A percentile compares a stretch with the other conserved stretches of the same genome.
Conservation (phyloP, 441 rosid species). For the Eugenia klotzschiana region DNA sequence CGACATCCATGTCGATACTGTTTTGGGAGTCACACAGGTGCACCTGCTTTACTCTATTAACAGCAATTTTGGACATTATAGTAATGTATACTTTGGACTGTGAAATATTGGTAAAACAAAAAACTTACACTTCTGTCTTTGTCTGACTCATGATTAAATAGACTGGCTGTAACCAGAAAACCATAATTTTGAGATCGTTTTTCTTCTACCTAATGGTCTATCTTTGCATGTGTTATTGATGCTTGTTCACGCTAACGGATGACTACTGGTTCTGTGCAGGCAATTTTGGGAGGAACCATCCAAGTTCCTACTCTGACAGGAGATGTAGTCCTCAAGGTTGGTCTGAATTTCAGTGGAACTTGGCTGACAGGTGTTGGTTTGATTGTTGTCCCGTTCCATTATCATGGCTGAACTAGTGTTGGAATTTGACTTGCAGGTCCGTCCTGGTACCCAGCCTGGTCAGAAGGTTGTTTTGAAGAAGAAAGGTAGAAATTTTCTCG, state of each 20-base stretch:
- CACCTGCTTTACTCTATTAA: neutral
- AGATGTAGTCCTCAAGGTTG: slow-evolving; percentile 87
- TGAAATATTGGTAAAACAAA: neutral
- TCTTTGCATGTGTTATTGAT: neutral
- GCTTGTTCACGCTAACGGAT: neutral
- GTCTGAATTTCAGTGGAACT: slow-evolving; percentile 3
- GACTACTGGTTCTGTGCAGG: slow-evolving; percentile 33
- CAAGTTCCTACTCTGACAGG: slow-evolving; percentile 96
- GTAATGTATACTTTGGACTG: neutral
- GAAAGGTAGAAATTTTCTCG: slow-evolving; percentile 49
- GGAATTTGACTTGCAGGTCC: slow-evolving; percentile 41
- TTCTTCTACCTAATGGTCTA: neutral
- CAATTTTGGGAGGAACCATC: slow-evolving; percentile 92
- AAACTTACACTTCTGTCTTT: neutral
- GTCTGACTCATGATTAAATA: neutral
- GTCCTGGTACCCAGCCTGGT: slow-evolving; percentile 95
- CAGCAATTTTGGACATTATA: neutral
- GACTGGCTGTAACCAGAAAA: neutral
- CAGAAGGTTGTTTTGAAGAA: slow-evolving; percentile 94
- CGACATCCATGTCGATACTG: slow-evolving; percentile 79
- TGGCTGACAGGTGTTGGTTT: neutral
- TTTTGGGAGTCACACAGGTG: slow-evolving; percentile 79
- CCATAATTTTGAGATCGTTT: neutral
- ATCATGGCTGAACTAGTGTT: neutral
- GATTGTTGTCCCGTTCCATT: neutral